These are phyloP conservation scores for Penicillium rolfsii DNA, from an alignment of 2,329 filamentous ascomycete species.

Conservation along the genomic window DNA sequence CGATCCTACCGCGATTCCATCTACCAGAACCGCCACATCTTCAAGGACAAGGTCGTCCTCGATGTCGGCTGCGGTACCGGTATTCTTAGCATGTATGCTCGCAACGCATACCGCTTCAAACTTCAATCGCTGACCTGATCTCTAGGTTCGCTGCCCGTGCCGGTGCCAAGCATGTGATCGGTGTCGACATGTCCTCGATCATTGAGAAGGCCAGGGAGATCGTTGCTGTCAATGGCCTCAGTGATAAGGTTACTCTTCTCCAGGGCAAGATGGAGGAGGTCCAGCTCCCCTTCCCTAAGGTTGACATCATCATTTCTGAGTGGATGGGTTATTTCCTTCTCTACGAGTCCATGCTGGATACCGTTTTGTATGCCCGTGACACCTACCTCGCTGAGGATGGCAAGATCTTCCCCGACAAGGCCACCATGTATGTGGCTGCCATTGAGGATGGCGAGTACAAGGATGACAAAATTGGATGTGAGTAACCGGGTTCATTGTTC, in stretches of 20 bases:
- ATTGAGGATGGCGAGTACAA: slow-evolving; percentile 99
- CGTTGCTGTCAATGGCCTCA: slow-evolving; percentile 86
- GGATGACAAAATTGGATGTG: slow-evolving; percentile 99
- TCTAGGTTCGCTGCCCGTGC: slow-evolving; percentile 92
- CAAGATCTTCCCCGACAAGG: slow-evolving; percentile 98
- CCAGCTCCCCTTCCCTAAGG: slow-evolving; percentile 85
- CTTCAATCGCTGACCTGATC: slow-evolving; percentile 15
- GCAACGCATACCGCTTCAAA: background rate
- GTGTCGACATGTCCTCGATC: slow-evolving; percentile 99
- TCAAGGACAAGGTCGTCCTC: slow-evolving; percentile 90
- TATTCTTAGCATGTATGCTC: slow-evolving; percentile 89
- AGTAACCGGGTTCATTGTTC: slow-evolving; percentile 45
- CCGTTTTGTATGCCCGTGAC: slow-evolving; percentile 94
- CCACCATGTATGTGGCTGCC: slow-evolving; percentile 92
- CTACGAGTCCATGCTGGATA: slow-evolving; percentile 99
- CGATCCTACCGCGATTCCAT: slow-evolving; percentile 97
- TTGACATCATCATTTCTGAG: slow-evolving; percentile 99
- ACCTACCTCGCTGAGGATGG: slow-evolving; percentile 84
- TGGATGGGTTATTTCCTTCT: slow-evolving; percentile 99
- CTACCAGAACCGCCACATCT: slow-evolving; percentile 92
- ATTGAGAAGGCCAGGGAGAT: slow-evolving; percentile 98
- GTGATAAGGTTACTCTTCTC: slow-evolving; percentile 93
- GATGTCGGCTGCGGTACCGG: slow-evolving; percentile 97
- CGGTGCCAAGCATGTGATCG: slow-evolving; percentile 97
- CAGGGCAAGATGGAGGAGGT: slow-evolving; percentile 99